phyloP scores from a whole-genome alignment of 768 basidiomycete species.

The Nidularia pulvinata region DNA sequence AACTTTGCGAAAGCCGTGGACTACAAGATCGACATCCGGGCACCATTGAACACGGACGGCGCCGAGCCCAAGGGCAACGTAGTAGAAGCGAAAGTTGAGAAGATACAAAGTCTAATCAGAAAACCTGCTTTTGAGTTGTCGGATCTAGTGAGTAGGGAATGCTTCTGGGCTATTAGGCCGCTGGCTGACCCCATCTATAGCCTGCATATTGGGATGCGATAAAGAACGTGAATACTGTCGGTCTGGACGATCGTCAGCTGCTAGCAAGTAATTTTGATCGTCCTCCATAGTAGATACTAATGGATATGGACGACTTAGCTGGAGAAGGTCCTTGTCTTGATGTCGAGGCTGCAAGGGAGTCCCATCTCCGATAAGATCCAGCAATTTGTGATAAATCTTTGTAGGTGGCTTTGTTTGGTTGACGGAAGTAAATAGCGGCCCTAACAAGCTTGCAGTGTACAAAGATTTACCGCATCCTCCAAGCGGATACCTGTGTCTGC shows the following conservation, averaged over 20 bases:
- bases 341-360: constrained; percentile 47
- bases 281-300: neutral
- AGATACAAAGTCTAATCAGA: constrained; percentile 23
- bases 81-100: constrained; percentile 18
- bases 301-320: constrained; percentile 39
- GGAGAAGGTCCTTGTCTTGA: constrained; percentile 57
- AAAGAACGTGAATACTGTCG: constrained; percentile 30
- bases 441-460: constrained; percentile 48
- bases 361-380: constrained; percentile 38
- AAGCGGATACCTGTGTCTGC: constrained; percentile 8
- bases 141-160: constrained; percentile 21
- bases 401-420: constrained; percentile 35
- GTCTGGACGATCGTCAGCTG: constrained; percentile 60
- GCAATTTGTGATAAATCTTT: constrained; percentile 46
- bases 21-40: neutral
- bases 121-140: constrained; percentile 18
- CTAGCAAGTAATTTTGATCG: constrained; percentile 37
- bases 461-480: constrained; percentile 77
- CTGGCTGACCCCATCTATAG: constrained; percentile 20
- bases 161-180: constrained; percentile 2
- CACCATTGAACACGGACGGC: constrained; percentile 31
- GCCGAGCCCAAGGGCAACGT: constrained; percentile 15
- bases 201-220: constrained; percentile 49
- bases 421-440: constrained; percentile 10
- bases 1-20: neutral